Conservation (phyloP, 495 filamentous ascomycete species). For the Penicillium robsamsonii region DNA sequence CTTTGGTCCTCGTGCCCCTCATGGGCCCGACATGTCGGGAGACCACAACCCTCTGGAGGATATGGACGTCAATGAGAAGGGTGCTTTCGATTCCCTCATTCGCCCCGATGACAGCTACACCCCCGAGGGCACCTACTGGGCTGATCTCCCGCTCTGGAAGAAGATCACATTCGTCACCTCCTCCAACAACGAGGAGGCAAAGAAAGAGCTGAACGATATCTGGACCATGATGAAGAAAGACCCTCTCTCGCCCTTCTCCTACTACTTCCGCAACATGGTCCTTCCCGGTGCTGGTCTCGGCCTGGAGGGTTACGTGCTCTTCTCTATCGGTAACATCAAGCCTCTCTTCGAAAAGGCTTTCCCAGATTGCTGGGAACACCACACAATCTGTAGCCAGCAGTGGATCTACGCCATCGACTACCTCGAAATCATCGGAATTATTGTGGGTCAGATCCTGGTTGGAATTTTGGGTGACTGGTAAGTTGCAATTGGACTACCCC, state of each 20-base stretch:
- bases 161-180: slow-evolving; percentile 69
- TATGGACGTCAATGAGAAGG: slow-evolving; percentile 61
- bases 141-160: slow-evolving; percentile 66
- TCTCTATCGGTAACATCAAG: slow-evolving; percentile 87
- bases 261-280: slow-evolving; percentile 83
- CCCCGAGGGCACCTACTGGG: slow-evolving; percentile 81
- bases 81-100: slow-evolving; percentile 70
- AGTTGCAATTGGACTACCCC: not conserved
- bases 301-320: slow-evolving; percentile 88
- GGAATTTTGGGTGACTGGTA: slow-evolving; percentile 63
- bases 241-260: slow-evolving; percentile 73
- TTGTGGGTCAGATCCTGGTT: slow-evolving; percentile 77
- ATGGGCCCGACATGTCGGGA: slow-evolving; percentile 55
- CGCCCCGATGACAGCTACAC: slow-evolving; percentile 83
- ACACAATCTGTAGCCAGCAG: slow-evolving; percentile 62
- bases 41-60: slow-evolving; percentile 50
- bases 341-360: slow-evolving; percentile 71
- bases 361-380: slow-evolving; percentile 66
- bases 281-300: slow-evolving; percentile 84
- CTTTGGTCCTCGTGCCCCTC: slow-evolving; percentile 54
- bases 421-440: slow-evolving; percentile 85
- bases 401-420: slow-evolving; percentile 81
- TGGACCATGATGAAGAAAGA: slow-evolving; percentile 77
- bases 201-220: slow-evolving; percentile 61
- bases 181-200: slow-evolving; percentile 63